phyloP scores from a whole-genome alignment of 345 rosid species.

The Salix caprea region DNA sequence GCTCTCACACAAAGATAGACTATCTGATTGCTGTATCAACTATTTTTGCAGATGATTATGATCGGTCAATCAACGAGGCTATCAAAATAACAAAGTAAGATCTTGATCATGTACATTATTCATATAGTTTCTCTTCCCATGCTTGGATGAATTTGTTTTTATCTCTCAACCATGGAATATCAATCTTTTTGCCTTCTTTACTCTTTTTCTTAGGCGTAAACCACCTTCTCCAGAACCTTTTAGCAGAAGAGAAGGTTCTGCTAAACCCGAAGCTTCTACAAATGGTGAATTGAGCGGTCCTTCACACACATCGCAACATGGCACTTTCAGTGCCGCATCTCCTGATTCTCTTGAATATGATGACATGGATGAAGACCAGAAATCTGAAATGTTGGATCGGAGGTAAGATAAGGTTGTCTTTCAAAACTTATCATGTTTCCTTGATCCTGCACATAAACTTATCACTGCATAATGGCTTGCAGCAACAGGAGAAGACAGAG shows the following conservation, averaged over 20 bases:
- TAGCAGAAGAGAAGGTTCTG: slow-evolving; percentile 54
- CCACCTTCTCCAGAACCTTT: slow-evolving; percentile 77
- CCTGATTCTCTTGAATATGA: slow-evolving; percentile 66
- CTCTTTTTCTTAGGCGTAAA: slow-evolving; percentile 46
- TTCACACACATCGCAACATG: slow-evolving; percentile 39
- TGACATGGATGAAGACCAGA: slow-evolving; percentile 55
- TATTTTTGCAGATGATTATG: slow-evolving; percentile 89
- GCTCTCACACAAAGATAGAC: not conserved
- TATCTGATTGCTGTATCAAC: slow-evolving; percentile 11
- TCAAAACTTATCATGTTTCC: slow-evolving; percentile 2
- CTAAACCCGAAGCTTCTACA: slow-evolving; percentile 59
- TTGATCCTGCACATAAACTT: slow-evolving; percentile 9
- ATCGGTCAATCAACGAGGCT: slow-evolving; percentile 95
- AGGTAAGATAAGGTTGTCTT: slow-evolving; percentile 41
- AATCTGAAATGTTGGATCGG: slow-evolving; percentile 56
- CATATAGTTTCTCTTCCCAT: not conserved
- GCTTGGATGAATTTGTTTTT: not conserved
- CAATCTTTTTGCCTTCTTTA: not conserved
- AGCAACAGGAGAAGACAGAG: slow-evolving; percentile 82
- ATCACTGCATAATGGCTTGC: slow-evolving; percentile 14
- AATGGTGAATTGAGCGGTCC: slow-evolving; percentile 68
- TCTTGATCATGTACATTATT: slow-evolving; percentile 1
- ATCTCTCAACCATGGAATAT: not conserved
- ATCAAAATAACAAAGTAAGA: slow-evolving; percentile 88
- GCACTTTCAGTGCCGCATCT: slow-evolving; percentile 43